Percentiles rank a stretch among this genome's conserved stretches.
Conservation (phyloP, 2,329 filamentous ascomycete genomes). For the Bertia moriformis region DNA sequence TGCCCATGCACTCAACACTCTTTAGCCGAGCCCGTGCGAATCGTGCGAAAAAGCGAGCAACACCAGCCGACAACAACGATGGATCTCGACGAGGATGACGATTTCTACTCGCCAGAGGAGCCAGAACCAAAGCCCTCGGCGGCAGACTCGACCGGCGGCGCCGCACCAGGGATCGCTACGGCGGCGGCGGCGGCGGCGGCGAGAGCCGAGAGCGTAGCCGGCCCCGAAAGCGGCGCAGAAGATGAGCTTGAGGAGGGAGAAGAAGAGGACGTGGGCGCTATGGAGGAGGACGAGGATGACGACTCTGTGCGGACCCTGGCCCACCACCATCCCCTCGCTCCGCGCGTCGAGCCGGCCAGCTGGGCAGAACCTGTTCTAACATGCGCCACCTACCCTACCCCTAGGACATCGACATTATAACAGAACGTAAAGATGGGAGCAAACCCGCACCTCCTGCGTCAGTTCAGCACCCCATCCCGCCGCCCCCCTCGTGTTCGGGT, state of each 20-base stretch:
- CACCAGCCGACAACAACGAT: no score
- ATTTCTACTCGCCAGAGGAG: conserved; percentile 51
- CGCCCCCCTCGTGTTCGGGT: no score
- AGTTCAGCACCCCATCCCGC: no score
- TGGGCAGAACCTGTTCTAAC: no score
- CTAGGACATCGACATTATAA: conserved; percentile 58
- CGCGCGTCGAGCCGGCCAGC: no score
- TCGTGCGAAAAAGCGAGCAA: no score
- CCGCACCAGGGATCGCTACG: conserved; percentile 4
- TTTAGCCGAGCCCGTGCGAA: no score
- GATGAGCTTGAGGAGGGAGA: conserved; percentile 50
- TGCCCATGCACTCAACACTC: no score
- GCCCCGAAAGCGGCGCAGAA: conserved; percentile 15
- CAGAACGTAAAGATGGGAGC: conserved; percentile 49
- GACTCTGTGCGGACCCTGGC: conserved; percentile 29
- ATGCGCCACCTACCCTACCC: no score
- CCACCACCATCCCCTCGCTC: no score
- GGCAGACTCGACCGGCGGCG: conserved; percentile 10
- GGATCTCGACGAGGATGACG: conserved; percentile 56
- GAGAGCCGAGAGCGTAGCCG: conserved; percentile 9
- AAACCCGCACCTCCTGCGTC: conserved; percentile 44
- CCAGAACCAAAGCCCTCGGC: conserved; percentile 23
- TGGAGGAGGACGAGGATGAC: conserved; percentile 41
- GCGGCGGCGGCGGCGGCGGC: conserved; percentile 5
- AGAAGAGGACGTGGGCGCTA: conserved; percentile 45